phyloP scores from a whole-genome alignment of 345 rosid species.

The Arabis hirsuta region DNA sequence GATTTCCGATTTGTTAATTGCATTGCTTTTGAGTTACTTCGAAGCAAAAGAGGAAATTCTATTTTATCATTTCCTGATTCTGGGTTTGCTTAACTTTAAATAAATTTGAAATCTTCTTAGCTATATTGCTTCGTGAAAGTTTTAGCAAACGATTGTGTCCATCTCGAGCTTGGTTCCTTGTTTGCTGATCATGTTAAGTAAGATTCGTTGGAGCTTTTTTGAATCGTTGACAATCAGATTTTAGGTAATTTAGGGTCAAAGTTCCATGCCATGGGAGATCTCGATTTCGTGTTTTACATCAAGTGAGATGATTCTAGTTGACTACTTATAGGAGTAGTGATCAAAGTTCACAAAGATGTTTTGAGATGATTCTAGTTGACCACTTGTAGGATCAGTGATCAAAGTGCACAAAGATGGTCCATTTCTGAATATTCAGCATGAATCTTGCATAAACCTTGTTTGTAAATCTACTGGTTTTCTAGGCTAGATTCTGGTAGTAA shows the following conservation, averaged over 20 bases:
- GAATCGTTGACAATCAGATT: not conserved
- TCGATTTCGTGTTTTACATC: constrained; percentile 21
- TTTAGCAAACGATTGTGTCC: constrained; percentile 30
- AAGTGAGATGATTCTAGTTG: constrained; percentile 11
- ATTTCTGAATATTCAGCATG: not conserved
- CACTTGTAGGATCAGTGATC: constrained; percentile 15
- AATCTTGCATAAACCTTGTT: not conserved
- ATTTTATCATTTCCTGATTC: not conserved
- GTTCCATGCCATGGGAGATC: constrained; percentile 3
- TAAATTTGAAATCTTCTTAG: not conserved
- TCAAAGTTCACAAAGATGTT: no score
- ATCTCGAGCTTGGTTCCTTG: constrained; percentile 4
- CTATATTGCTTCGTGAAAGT: not conserved
- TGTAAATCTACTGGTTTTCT: not conserved
- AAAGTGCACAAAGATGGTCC: not conserved
- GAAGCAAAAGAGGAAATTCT: not conserved
- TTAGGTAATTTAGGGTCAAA: constrained; percentile 3
- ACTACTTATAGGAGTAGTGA: constrained; percentile 16
- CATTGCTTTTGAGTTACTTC: constrained; percentile 24
- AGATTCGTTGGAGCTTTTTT: not conserved
- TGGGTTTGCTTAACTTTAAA: not conserved
- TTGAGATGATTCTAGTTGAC: constrained; percentile 23
- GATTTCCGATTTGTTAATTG: constrained; percentile 24
- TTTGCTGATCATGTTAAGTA: constrained; percentile 11
- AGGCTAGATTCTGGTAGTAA: not conserved